Base-by-base conservation (phyloP, 2,329 filamentous ascomycete genomes). In the Penicillium sp. region DNA sequence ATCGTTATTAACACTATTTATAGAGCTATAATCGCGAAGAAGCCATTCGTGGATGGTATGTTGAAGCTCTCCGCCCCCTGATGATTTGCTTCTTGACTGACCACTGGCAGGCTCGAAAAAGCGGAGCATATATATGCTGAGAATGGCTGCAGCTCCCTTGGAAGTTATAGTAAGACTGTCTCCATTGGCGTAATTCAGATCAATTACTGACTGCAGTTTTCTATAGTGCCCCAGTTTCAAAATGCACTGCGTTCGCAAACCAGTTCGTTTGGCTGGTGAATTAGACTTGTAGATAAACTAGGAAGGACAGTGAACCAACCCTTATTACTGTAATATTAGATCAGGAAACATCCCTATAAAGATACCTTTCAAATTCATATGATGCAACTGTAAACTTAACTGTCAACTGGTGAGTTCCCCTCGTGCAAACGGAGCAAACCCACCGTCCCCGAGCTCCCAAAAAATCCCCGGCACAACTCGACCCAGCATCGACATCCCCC, bases 21-120 rank as follows among this genome's bases (percentile, higher is more conserved):
- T 59, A 74, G 63, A 79, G 77, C 60, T 80, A 83, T 60, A 84
- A 84, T 56, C 78, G 85, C 3, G 75, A 82, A 62, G 79, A 82
- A 65, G 77, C 80, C 63, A 84, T 87, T 52, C 67, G 76, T 41
- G 78, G 78, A 64, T 84, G 82, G 82, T 78, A 71, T 57, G 66
- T 48, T 21, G 6, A 9, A 39, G 35, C 3, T 10, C 19, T 22
- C 39, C 5, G 5, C 9, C 6, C 16, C 8, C 45, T 37, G 14
- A 2, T 16, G 9, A 10, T 39, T 27, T 5, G 31, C 16, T n/a
- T 45, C n/a, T 35, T 7, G 24, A 26, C 64, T 70, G 5, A 54
- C 19, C 4, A 21, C 8, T 6, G 44, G 9, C 49, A 76, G 74
- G 73, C 67, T 79, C 16, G 68, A 72, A 27, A 70, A 76, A 63